Evolutionary conservation across 257 asterid genomes (phyloP).

Genomic region (Ajuga chamaepitys): DNA sequence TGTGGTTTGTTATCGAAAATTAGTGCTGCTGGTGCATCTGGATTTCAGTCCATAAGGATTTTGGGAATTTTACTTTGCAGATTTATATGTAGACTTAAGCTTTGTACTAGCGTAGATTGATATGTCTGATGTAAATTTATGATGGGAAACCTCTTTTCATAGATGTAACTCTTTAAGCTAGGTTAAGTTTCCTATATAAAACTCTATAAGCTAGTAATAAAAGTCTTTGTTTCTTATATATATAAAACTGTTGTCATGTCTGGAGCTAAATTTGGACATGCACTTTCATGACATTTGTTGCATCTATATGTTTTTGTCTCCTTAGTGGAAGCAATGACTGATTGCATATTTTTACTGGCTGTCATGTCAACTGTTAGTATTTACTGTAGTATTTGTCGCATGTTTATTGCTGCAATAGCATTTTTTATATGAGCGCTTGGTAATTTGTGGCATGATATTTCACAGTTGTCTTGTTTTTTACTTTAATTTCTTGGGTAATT

Average conservation of each 20-base stretch:
- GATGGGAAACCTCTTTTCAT: too few species aligned
- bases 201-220: too few species aligned
- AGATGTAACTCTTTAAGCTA: too few species aligned
- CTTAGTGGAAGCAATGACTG: background rate
- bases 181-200: too few species aligned
- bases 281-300: background rate
- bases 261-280: background rate
- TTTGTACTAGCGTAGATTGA: too few species aligned
- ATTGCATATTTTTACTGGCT: background rate
- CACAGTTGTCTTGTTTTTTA: background rate
- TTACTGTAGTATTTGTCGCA: background rate
- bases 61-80: too few species aligned
- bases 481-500: background rate
- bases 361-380: background rate
- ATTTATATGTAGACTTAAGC: too few species aligned
- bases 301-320: background rate
- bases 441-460: constrained; percentile 2
- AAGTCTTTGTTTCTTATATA: background rate
- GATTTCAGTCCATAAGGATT: too few species aligned
- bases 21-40: too few species aligned
- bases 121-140: too few species aligned
- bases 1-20: background rate
- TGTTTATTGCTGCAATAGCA: background rate
- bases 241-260: background rate
- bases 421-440: background rate